Conservation (phyloP, 495 filamentous ascomycete genomes). For the Trichodelitschia bisporula region DNA sequence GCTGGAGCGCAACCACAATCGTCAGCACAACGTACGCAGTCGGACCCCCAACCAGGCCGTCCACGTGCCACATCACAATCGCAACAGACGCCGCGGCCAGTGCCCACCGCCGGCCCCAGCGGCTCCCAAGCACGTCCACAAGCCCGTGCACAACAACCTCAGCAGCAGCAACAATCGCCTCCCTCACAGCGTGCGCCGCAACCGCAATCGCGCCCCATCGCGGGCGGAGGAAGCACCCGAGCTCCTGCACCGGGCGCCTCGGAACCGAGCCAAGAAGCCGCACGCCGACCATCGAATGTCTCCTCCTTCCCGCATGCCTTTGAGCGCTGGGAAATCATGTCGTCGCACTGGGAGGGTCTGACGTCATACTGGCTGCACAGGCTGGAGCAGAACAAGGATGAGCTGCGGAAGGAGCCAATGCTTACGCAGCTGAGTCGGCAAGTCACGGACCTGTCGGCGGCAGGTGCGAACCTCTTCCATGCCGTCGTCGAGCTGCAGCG, state of each 20-base stretch:
- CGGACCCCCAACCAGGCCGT: too few species aligned
- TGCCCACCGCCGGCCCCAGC: too few species aligned
- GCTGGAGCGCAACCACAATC: too few species aligned
- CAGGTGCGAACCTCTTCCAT: constrained; percentile 91
- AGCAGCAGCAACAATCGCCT: not conserved
- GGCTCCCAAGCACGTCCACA: too few species aligned
- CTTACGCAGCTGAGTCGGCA: constrained; percentile 76
- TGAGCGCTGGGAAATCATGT: constrained; percentile 88
- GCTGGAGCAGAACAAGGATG: constrained; percentile 68
- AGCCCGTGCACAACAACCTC: not conserved
- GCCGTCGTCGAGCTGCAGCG: constrained; percentile 91
- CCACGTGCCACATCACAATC: too few species aligned
- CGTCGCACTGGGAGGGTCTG: constrained; percentile 93
- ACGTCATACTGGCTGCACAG: constrained; percentile 93
- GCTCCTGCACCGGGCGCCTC: too few species aligned
- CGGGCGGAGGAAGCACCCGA: too few species aligned
- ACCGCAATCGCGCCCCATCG: too few species aligned
- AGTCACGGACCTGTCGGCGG: constrained; percentile 84
- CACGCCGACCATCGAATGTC: constrained; percentile 4
- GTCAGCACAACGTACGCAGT: too few species aligned
- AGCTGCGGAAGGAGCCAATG: constrained; percentile 56
- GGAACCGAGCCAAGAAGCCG: too few species aligned
- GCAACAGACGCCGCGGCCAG: too few species aligned
- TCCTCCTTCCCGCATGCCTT: constrained; percentile 84
- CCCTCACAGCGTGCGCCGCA: not conserved